A percentile compares a stretch with the other conserved stretches of the same genome.
Conservation (phyloP, 208 protist genomes). For the Borovskyia barvae region DNA sequence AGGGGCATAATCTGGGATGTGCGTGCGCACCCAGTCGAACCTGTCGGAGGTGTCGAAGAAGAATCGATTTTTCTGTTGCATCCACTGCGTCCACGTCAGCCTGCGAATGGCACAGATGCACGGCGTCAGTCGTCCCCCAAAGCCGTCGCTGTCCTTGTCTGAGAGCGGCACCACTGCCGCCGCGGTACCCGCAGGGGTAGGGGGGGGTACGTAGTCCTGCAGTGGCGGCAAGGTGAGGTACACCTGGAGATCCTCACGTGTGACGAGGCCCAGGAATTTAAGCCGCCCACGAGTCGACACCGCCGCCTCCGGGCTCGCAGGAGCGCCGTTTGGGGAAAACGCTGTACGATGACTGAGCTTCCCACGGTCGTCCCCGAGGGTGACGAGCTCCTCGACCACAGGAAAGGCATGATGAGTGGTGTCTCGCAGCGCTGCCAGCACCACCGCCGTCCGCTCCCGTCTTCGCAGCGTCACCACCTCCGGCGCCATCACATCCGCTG, state of each 20-base stretch:
- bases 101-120: constrained; percentile 42
- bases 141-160: constrained; percentile 39
- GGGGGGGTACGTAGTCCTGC: constrained; percentile 9
- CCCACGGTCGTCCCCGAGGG: not conserved
- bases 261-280: constrained; percentile 87
- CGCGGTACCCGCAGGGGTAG: not conserved
- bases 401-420: constrained; percentile 93
- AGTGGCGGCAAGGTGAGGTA: constrained; percentile 71
- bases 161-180: constrained; percentile 10
- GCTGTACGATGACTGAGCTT: not conserved
- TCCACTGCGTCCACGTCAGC: constrained; percentile 79
- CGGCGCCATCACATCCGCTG: constrained; percentile 89
- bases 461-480: constrained; percentile 70
- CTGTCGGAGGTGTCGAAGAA: constrained; percentile 50
- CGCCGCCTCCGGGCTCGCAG: not conserved
- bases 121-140: constrained; percentile 42
- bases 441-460: constrained; percentile 66
- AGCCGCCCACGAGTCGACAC: constrained; percentile 25
- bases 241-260: constrained; percentile 81
- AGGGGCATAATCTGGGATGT: constrained; percentile 14
- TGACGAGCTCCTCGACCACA: constrained; percentile 47
- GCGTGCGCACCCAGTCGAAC: constrained; percentile 37
- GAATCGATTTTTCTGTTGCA: constrained; percentile 64
- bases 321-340: no score
- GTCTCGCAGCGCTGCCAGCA: constrained; percentile 61